Base-by-base conservation (phyloP, 169 alveolate genomes). In the Condylostoma magnum region DNA sequence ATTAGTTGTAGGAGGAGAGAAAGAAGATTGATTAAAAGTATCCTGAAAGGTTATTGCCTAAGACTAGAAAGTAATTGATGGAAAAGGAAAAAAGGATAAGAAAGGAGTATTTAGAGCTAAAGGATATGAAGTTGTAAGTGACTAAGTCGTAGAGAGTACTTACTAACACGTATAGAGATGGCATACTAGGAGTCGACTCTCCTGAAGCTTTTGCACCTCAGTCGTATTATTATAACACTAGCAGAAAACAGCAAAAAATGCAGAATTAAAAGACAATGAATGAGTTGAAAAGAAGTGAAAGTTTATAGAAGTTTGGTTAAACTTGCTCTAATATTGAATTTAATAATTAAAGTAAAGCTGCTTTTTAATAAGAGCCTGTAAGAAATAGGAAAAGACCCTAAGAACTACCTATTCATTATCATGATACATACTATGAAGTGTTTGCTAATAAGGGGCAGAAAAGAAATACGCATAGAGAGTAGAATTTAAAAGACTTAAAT, bases 101-200 rank as follows among this genome's bases (percentile, higher is more conserved):
- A 12, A 18, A 38, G 43, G 71, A 60, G 30, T 37, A n/a, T 18
- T n/a, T n/a, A 18, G 31, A 36, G n/a, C 58, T 60, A 8, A 60
- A 60, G 43, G 15, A 60, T 18, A 38, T 38, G 27, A 60, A 38
- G 27, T 12, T 60, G 34, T n/a, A 2, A 15, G 30, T 18, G 8
- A 60, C 30, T 27, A 60, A 60, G 43, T 1, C 36, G 27, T 10
- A 60, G 10, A 60, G 71, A 27, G 25, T 60, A 2, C n/a, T 60
- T 36, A 0, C 52, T 6, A 60, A 60, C 12, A 55, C n/a, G 36
- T 60, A 60, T 3, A 22, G 25, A n/a, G 12, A 33, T 10, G 71
- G 57, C 15, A 41, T 60, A 10, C 58, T 60, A n/a, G 71, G 71
- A 60, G 71, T 60, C 10, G 36, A 36, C 37, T 22, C 51, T 10